Evolutionary conservation across 2,329 filamentous ascomycete species (phyloP).

Genomic region (Fusarium poae): DNA sequence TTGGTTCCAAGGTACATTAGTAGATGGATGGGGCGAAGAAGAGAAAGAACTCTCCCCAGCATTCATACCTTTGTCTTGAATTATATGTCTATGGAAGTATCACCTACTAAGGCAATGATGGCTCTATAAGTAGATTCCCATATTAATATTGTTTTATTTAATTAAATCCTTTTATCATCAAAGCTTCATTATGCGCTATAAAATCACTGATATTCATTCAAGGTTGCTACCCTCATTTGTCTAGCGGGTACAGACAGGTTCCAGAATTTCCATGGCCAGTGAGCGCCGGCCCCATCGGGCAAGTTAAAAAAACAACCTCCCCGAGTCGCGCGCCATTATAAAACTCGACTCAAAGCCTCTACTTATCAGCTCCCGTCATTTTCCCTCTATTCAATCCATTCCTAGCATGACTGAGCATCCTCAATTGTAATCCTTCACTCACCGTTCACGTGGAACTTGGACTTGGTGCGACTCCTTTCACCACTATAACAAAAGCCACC

Average conservation of each 20-base stretch:
- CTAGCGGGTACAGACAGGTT: conserved; percentile 27
- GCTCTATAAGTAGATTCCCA: neutral
- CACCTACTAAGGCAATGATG: neutral
- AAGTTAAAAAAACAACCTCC: conserved; percentile 38
- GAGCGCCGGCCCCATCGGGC: conserved; percentile 38
- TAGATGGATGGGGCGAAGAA: neutral
- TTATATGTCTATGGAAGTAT: neutral
- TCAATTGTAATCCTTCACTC: neutral
- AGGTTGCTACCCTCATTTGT: conserved; percentile 26
- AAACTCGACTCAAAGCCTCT: conserved; percentile 45
- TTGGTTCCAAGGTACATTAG: too few relatives aligned
- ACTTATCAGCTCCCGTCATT: conserved; percentile 17
- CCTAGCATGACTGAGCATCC: neutral
- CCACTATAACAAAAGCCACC: neutral
- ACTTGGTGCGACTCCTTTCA: conserved; percentile 1
- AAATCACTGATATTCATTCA: conserved; percentile 19
- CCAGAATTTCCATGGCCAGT: conserved; percentile 40
- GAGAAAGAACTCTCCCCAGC: neutral
- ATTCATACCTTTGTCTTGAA: neutral
- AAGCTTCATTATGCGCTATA: neutral
- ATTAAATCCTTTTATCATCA: neutral
- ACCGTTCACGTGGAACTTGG: neutral
- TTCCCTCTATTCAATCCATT: neutral
- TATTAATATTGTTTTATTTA: neutral
- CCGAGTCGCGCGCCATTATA: conserved; percentile 42